Evolutionary conservation across 2,329 filamentous ascomycete species (phyloP), one percentile per base, ranked within the genome.

Genomic region (Ophiostoma piceae): DNA sequence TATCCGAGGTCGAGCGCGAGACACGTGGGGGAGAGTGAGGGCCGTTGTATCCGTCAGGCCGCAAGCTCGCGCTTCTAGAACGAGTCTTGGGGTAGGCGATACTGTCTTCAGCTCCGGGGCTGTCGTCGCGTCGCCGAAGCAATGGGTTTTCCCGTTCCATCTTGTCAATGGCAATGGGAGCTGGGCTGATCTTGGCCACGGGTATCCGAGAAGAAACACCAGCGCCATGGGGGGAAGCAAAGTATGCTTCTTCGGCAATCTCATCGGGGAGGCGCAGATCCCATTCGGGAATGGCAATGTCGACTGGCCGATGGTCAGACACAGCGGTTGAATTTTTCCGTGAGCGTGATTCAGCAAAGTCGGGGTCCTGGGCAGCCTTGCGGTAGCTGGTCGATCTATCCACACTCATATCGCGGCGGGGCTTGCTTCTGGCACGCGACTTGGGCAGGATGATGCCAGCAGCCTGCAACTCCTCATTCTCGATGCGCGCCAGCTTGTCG

Each of bases 181-280:
- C 85, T 1, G 91, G 90, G 77, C 92, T 97, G 16, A 86, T 82
- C 75, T 92, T 94, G 39, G 92, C 88, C 51, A 98, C 84, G 0
- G 95, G 95, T 77, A 99, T 97, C 69, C 92, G 88, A 64, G 94
- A 97, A 81, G 80, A 86, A 81, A 83, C 86, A 80, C 84, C 90
- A 76, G 77, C 84, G 73, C 77, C 81, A 74, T 74, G 85, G 79
- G 79, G 85, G 76, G 80, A 79, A 74, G 83, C 78, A 75, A 82
- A 85, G 73, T 86, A 87, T 76, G 85, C 79, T 77, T 85, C 83
- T 74, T 87, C 82, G 64, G 90, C 88, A 72, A 92, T 90, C 77
- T 97, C 93, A 74, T 94, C 91, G 1, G 91, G 90, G 26, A 87
- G 85, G 70, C 91, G 85, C 69, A 94, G 82, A 77, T 96, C 92